Evolutionary conservation across 2,329 filamentous ascomycete species (phyloP), one percentile per base, ranked within the genome.

Genomic region (Emmonsiellopsis sp.): DNA sequence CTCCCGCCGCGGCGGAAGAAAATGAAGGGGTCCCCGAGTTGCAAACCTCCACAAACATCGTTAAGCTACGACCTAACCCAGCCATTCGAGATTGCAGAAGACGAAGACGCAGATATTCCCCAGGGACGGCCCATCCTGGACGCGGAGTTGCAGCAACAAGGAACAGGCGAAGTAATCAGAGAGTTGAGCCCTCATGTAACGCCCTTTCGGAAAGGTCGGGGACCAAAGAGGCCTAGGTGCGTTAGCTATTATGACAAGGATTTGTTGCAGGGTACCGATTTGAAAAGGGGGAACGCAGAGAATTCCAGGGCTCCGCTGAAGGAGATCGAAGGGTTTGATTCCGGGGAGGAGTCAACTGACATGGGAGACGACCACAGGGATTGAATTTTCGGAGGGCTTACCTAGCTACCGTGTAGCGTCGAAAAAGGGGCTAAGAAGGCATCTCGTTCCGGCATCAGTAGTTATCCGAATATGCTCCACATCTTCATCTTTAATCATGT

Each of bases 221-320:
- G 46, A 11, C 54, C 54, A 5, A 57, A 54, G 49, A 51, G 51
- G 21, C 17, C 27, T 1, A 51, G 56, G 44, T 53, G 51, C 17
- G 36, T 39, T 27, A 56, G 54, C 49, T 57, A 57, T 36, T 55
- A 56, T 42, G 54, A 57, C 34, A 49, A 54, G 49, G 56, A 57
- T 43, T 49, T 57, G 10, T 39, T 55, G 32, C 49, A 13, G 33
- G 32, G 4, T 11, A 37, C 45, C 3, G 21, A 27, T 4, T 27
- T 27, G 21, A 27, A 27, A 27, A 27, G 1, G 21, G 21, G 21
- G 21, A 27, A 27, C 21, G 21, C 21, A 27, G 21, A 27, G 5
- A 27, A 27, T 27, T 27, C 0, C 0, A 27, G 21, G 5, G 3
- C 21, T 27, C 21, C 21, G 21, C 21, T 27, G 1, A 27, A 27